Conservation (phyloP, 352 stramenopile species). For the Paralagenidium karlingii region DNA sequence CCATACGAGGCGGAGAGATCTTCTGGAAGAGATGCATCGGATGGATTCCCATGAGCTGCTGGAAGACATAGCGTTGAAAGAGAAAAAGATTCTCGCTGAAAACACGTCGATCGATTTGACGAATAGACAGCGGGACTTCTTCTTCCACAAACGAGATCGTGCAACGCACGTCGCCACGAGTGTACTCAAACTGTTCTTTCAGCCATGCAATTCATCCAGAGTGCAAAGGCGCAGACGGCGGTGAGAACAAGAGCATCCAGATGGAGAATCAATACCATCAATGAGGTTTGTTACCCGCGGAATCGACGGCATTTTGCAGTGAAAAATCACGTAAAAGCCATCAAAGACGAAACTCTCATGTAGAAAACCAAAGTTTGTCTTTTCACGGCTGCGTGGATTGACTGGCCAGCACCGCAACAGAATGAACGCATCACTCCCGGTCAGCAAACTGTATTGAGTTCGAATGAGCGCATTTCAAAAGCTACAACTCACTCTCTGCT, state of each 20-base stretch:
- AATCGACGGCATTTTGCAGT: constrained; percentile 30
- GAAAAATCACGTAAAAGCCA: constrained; percentile 74
- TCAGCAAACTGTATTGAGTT: background rate
- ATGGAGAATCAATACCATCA: background rate
- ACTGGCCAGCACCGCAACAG: constrained; percentile 15
- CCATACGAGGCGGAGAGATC: constrained; percentile 10
- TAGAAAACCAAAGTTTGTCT: constrained; percentile 58
- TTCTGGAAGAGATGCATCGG: constrained; percentile 51
- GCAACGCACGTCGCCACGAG: constrained; percentile 62
- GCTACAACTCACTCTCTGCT: constrained; percentile 41
- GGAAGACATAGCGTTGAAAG: constrained; percentile 66
- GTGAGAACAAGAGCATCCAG: background rate
- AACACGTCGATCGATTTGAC: constrained; percentile 16
- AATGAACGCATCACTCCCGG: background rate
- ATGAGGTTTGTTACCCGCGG: constrained; percentile 23
- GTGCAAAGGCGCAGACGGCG: background rate
- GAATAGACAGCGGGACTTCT: constrained; percentile 37
- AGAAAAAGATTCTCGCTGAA: constrained; percentile 38
- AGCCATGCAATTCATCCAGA: background rate
- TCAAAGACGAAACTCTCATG: constrained; percentile 68
- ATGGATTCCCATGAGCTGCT: constrained; percentile 62
- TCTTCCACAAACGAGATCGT: constrained; percentile 55
- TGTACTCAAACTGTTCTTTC: constrained; percentile 64
- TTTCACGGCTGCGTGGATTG: constrained; percentile 55
- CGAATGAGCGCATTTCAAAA: background rate